Conservation (phyloP, 352 stramenopile species). For the Hyaloperonospora brassicae region DNA sequence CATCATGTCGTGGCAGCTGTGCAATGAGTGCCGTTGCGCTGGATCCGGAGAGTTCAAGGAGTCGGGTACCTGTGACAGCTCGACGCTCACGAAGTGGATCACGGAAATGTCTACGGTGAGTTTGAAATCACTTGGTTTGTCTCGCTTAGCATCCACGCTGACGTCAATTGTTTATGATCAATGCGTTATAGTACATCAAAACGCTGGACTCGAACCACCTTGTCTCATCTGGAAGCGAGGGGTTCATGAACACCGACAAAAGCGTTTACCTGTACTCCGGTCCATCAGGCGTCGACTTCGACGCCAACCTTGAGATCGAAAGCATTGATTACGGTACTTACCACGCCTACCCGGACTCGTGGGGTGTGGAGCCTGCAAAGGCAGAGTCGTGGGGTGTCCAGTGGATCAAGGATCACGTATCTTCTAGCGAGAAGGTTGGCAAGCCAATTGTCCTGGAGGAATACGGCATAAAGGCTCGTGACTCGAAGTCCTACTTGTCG, state of each 20-base stretch:
- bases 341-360: conserved; percentile 31
- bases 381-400: conserved; percentile 22
- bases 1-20: conserved; percentile 26
- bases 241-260: conserved; percentile 29
- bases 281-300: conserved; percentile 25
- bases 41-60: conserved; percentile 20
- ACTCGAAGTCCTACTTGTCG: conserved; percentile 20
- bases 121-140: conserved; percentile 5
- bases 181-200: conserved; percentile 24
- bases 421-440: conserved; percentile 15
- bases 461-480: conserved; percentile 24
- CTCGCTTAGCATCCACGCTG: no score
- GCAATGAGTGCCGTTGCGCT: conserved; percentile 18
- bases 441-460: conserved; percentile 30
- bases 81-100: conserved; percentile 25
- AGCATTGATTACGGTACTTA: conserved; percentile 30
- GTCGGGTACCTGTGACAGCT: conserved; percentile 19
- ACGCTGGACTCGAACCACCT: conserved; percentile 29
- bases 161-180: neutral
- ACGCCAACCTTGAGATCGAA: conserved; percentile 22
- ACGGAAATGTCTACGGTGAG: conserved; percentile 21
- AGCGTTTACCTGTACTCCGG: conserved; percentile 32
- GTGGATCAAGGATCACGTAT: conserved; percentile 29
- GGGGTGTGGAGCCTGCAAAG: conserved; percentile 17
- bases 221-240: conserved; percentile 24